Evolutionary conservation across 1,139 yeast species (phyloP).

Genomic region (Pichia sp.): DNA sequence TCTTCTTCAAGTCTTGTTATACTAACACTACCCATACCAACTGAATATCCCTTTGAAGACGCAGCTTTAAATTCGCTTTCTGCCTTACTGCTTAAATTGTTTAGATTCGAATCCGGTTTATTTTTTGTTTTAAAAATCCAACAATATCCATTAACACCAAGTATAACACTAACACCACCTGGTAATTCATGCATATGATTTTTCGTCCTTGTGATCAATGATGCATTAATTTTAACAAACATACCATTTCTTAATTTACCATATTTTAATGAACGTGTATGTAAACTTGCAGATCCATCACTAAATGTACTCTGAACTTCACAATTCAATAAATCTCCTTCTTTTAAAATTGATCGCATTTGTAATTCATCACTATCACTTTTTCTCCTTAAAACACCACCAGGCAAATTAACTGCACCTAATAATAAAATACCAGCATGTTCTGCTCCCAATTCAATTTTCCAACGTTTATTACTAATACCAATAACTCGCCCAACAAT

Average conservation of each 20-base stretch:
- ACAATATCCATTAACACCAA: conserved; percentile 91
- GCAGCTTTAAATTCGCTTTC: conserved; percentile 38
- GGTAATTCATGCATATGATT: conserved; percentile 84
- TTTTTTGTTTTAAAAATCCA: conserved; percentile 79
- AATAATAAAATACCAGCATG: conserved; percentile 90
- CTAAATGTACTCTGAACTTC: conserved; percentile 88
- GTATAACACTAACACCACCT: conserved; percentile 80
- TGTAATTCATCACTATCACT: conserved; percentile 94
- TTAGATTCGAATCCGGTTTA: conserved; percentile 26
- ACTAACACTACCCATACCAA: conserved; percentile 58
- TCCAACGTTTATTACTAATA: conserved; percentile 93
- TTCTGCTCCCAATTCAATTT: conserved; percentile 89
- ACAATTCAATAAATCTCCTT: conserved; percentile 94
- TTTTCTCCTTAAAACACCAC: conserved; percentile 91
- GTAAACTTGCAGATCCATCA: conserved; percentile 91
- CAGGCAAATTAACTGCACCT: conserved; percentile 95
- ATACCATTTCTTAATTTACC: conserved; percentile 93
- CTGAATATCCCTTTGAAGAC: conserved; percentile 36
- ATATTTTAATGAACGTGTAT: conserved; percentile 89
- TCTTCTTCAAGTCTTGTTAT: conserved; percentile 90
- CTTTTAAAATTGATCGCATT: conserved; percentile 90
- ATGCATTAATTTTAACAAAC: conserved; percentile 73
- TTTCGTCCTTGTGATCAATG: conserved; percentile 75
- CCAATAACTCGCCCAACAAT: conserved; percentile 91
- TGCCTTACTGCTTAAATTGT: conserved; percentile 29